Evolutionary conservation across 805 yeast species (phyloP).

Genomic region (Saccharomyces jurei): DNA sequence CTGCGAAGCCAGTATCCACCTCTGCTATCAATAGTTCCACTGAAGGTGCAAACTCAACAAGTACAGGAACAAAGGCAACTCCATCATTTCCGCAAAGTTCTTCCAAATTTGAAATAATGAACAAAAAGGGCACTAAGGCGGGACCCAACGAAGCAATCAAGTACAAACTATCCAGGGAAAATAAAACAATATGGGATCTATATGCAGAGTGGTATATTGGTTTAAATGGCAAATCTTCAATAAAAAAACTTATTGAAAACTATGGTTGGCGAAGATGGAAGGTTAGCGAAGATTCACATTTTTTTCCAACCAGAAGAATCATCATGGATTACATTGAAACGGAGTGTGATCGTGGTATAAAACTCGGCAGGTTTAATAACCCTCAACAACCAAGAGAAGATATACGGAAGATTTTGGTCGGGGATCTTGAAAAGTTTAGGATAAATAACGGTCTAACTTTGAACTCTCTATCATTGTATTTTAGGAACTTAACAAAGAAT

Average conservation of each 20-base stretch:
- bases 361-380: constrained; percentile 25
- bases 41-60: not conserved
- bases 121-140: constrained; percentile 1
- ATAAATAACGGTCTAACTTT: constrained; percentile 28
- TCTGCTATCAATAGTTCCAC: not conserved
- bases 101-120: not conserved
- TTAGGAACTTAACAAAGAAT: constrained; percentile 26
- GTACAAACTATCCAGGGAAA: constrained; percentile 32
- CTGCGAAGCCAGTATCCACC: not conserved
- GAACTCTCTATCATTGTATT: constrained; percentile 28
- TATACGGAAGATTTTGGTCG: constrained; percentile 26
- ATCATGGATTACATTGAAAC: constrained; percentile 33
- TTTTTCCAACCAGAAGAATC: constrained; percentile 33
- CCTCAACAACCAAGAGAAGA: constrained; percentile 27
- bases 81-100: not conserved
- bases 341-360: constrained; percentile 29
- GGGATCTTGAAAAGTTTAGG: constrained; percentile 31
- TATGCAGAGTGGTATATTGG: constrained; percentile 34
- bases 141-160: constrained; percentile 27
- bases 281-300: constrained; percentile 33
- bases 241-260: constrained; percentile 26
- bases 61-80: not conserved
- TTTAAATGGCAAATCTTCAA: constrained; percentile 27
- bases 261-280: constrained; percentile 34
- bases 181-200: constrained; percentile 32